These are phyloP conservation scores for Trichopus zeylanicus DNA, from an alignment of 116 monocot genomes.

Conservation along the genomic window DNA sequence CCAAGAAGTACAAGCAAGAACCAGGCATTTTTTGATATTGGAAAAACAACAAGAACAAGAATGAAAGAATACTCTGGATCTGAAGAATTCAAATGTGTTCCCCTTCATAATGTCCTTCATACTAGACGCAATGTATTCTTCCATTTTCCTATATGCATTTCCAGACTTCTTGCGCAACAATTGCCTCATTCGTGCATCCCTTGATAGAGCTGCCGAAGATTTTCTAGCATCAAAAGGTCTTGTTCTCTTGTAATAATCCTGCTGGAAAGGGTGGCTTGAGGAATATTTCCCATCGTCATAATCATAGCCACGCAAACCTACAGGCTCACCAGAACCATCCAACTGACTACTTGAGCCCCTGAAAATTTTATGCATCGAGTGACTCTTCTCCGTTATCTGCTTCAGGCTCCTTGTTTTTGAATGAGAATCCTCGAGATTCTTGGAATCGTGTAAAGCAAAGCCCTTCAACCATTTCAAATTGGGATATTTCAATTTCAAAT, in stretches of 20 bases:
- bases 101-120: slow-evolving; percentile 91
- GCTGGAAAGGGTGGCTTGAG: slow-evolving; percentile 47
- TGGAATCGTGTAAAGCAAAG: slow-evolving; percentile 9
- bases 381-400: slow-evolving; percentile 50
- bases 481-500: slow-evolving; percentile 47
- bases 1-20: background rate
- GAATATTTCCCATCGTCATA: slow-evolving; percentile 40
- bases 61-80: slow-evolving; percentile 46
- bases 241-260: slow-evolving; percentile 71
- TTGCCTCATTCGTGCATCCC: slow-evolving; percentile 82
- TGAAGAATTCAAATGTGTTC: slow-evolving; percentile 67
- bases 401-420: slow-evolving; percentile 67
- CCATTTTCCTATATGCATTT: slow-evolving; percentile 72
- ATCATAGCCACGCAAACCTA: no score
- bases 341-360: no score
- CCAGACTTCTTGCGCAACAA: slow-evolving; percentile 77
- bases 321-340: no score
- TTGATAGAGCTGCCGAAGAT: slow-evolving; percentile 60
- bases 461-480: slow-evolving; percentile 69
- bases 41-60: background rate
- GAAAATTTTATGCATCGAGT: slow-evolving; percentile 15
- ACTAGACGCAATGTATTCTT: slow-evolving; percentile 55
- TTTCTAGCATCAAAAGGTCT: slow-evolving; percentile 70
- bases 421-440: slow-evolving; percentile 40
- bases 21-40: background rate